Percentiles rank a stretch among this genome's conserved stretches.
Evolutionary conservation across 139 green algal genomes (phyloP).

Genomic region (Pedinophyceae sp.): DNA sequence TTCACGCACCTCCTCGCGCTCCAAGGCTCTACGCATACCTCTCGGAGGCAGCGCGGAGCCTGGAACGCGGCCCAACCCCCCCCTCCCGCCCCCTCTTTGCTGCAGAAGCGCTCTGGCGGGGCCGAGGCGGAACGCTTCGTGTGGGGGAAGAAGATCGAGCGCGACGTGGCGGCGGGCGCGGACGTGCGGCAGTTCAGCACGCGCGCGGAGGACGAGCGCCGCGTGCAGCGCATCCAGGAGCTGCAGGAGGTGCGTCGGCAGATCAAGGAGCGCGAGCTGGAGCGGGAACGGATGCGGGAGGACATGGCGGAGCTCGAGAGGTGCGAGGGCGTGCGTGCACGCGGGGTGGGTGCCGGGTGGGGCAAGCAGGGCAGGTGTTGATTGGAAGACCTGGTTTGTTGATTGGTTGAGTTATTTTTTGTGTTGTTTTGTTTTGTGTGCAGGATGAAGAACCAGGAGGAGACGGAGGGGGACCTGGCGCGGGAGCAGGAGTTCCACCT

Average conservation of each 20-base stretch:
- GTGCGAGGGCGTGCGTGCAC: background rate
- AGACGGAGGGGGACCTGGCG: conserved; percentile 12
- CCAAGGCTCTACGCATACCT: conserved; percentile 26
- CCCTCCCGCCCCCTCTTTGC: background rate
- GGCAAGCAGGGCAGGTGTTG: conserved; percentile 2
- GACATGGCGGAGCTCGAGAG: conserved; percentile 64
- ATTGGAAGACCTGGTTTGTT: background rate
- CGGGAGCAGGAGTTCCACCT: conserved; percentile 34
- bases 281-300: conserved; percentile 60
- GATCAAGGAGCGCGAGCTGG: conserved; percentile 69
- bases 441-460: conserved; percentile 14
- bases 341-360: background rate
- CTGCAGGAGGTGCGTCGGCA: conserved; percentile 88
- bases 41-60: conserved; percentile 10
- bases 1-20: background rate
- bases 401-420: conserved; percentile 6
- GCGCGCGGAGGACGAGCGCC: conserved; percentile 28
- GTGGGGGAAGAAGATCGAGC: conserved; percentile 90
- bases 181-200: conserved; percentile 41
- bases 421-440: background rate
- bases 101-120: background rate
- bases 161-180: conserved; percentile 36
- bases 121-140: conserved; percentile 47
- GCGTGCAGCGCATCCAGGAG: conserved; percentile 49
- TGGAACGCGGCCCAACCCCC: background rate